Conservation (phyloP, 2,329 filamentous ascomycete genomes). For the Harringtonia aguacate region DNA sequence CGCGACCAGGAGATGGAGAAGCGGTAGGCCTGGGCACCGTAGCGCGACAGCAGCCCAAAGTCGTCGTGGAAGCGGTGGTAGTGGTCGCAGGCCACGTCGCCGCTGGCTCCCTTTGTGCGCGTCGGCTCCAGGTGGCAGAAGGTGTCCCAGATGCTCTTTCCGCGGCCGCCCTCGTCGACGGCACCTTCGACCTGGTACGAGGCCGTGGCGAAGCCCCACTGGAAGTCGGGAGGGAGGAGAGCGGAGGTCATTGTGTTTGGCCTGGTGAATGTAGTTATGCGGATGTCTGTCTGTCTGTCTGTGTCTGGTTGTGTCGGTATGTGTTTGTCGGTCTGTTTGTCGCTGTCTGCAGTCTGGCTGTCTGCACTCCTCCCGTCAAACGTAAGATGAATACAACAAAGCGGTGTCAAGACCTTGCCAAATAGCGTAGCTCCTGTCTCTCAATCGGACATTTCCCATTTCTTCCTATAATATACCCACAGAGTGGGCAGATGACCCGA, state of each 20-base stretch:
- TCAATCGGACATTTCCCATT: too few relatives aligned
- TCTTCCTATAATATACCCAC: too few relatives aligned
- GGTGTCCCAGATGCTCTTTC: conserved; percentile 75
- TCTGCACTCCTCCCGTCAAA: too few relatives aligned
- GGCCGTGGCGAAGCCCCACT: conserved; percentile 69
- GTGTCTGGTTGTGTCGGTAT: too few relatives aligned
- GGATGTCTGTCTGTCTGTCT: too few relatives aligned
- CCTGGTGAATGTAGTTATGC: neutral
- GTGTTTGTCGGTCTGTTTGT: too few relatives aligned
- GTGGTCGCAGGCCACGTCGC: conserved; percentile 72
- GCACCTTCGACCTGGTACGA: conserved; percentile 82
- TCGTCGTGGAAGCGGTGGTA: conserved; percentile 71
- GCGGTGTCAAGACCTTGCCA: too few relatives aligned
- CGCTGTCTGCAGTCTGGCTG: too few relatives aligned
- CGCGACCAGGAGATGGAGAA: conserved; percentile 80
- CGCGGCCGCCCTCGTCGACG: conserved; percentile 62
- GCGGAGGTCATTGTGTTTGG: neutral
- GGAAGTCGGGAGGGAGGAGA: neutral
- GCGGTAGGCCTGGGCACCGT: conserved; percentile 64
- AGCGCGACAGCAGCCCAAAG: conserved; percentile 62
- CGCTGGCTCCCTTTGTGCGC: conserved; percentile 65
- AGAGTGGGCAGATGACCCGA: too few relatives aligned
- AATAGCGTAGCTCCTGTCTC: too few relatives aligned
- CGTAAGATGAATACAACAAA: too few relatives aligned
- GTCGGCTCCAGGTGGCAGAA: conserved; percentile 73